Conservation (phyloP, 176 grass and related monocot species). For the Eragrostis curvula region DNA sequence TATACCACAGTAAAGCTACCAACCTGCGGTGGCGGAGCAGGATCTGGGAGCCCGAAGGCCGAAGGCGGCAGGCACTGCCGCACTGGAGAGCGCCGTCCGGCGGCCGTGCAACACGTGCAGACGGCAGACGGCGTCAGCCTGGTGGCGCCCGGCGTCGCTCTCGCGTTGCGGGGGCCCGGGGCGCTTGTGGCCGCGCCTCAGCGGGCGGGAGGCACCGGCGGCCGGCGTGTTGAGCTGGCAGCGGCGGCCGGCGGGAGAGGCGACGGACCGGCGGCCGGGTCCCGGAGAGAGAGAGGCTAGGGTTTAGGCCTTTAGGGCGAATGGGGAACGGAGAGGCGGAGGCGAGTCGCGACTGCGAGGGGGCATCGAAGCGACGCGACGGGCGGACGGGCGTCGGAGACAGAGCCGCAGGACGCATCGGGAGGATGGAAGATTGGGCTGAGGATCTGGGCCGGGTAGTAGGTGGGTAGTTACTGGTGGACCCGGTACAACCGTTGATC, state of each 20-base stretch:
- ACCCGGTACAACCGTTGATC: not conserved
- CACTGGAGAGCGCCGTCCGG: slow-evolving; percentile 11
- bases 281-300: slow-evolving; percentile 14
- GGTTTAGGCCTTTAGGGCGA: slow-evolving; percentile 37
- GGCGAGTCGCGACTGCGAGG: slow-evolving; percentile 24
- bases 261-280: not conserved
- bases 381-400: slow-evolving; percentile 18
- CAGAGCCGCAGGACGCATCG: slow-evolving; percentile 24
- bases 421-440: slow-evolving; percentile 32
- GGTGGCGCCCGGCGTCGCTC: not conserved
- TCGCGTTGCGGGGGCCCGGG: not conserved
- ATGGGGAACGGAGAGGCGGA: slow-evolving; percentile 35
- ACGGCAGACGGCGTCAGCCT: not conserved
- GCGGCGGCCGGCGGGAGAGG: not conserved
- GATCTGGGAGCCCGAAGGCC: slow-evolving; percentile 10
- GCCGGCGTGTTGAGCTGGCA: not conserved
- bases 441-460: not conserved
- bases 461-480: not conserved
- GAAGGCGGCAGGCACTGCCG: slow-evolving; percentile 15
- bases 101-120: not conserved
- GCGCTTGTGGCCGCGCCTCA: slow-evolving; percentile 1
- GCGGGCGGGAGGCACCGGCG: not conserved
- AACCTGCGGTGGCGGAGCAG: slow-evolving; percentile 15
- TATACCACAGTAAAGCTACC: not conserved
- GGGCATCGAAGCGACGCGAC: slow-evolving; percentile 24